A percentile compares a stretch with the other conserved stretches of the same genome.
Evolutionary conservation across 805 yeast species (phyloP).

Genomic region (Torulaspora microellipsoides): DNA sequence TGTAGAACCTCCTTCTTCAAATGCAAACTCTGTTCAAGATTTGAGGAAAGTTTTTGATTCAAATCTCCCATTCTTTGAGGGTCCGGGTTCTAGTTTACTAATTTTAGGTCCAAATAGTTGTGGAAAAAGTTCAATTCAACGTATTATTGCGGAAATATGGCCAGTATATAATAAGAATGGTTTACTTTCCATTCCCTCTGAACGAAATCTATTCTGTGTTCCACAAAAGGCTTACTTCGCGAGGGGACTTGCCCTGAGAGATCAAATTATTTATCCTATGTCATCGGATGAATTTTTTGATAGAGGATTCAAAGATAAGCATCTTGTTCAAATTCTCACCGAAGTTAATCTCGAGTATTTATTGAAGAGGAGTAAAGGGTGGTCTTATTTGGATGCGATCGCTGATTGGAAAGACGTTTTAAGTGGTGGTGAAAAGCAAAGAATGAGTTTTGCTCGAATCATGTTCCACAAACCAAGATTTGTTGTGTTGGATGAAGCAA

Average conservation of each 20-base stretch:
- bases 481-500: constrained; percentile 87
- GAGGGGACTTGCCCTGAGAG: constrained; percentile 73
- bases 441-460: constrained; percentile 82
- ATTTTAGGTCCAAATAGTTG: constrained; percentile 85
- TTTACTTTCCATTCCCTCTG: constrained; percentile 70
- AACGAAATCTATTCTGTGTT: constrained; percentile 64
- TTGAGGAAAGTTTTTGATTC: constrained; percentile 18
- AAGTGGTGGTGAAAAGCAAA: constrained; percentile 95
- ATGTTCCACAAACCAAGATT: constrained; percentile 75
- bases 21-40: constrained; percentile 38
- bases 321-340: constrained; percentile 58
- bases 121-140: constrained; percentile 83
- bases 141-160: constrained; percentile 87
- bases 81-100: constrained; percentile 59
- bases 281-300: constrained; percentile 72
- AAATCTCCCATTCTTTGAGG: constrained; percentile 27
- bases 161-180: constrained; percentile 72
- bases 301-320: constrained; percentile 64
- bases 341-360: constrained; percentile 81
- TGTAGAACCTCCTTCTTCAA: constrained; percentile 24
- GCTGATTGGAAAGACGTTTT: constrained; percentile 87
- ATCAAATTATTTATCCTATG: constrained; percentile 85
- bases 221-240: constrained; percentile 86
- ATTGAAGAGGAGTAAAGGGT: constrained; percentile 56
- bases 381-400: constrained; percentile 40